Base-by-base conservation (phyloP, 2,329 filamentous ascomycete species). In the Thelonectria olida region DNA sequence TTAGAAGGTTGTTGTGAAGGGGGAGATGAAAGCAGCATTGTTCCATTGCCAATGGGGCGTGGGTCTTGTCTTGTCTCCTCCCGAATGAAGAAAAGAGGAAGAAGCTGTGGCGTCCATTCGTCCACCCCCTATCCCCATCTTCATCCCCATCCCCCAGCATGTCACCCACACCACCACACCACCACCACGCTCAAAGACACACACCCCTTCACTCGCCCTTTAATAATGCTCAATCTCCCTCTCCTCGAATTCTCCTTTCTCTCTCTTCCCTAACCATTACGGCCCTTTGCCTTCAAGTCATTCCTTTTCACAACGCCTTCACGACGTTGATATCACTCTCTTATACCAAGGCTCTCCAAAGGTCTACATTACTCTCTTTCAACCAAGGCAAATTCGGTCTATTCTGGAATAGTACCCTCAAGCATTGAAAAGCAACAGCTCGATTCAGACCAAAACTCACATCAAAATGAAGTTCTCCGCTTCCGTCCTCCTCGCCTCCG, bases 381-480 rank as follows among this genome's bases (percentile, higher is more conserved):
- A 41, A 3, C 2, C 41, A 58, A 70, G 64, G 67, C 67, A 71
- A 67, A 52, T 48, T 47, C 56, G 67, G 55, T 62, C 17, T 67
- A 67, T 67, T 70, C 68, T 62, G 61, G 54, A 70, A 72, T 66
- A 72, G 42, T 58, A 59, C 38, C 42, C 45, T 54, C 10, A 25
- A 50, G 1, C 38, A 51, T 42, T 58, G 41, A 31, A 64, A 65
- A 61, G 62, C 31, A 47, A 54, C 45, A 69, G 27, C 22, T 34
- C 31, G 31, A 34, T 34, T 34, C 31, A 34, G 15, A 34, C 31
- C 45, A 60, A 59, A 39, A 50, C n/a, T n/a, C n/a, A 49, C 55
- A 42, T 50, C 66, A 78, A 65, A 53, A 81, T 82, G 80, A 81
- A 81, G 75, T 71, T 81, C 72, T 74, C 79, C 25, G 62, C 75